Conservation (phyloP, 768 basidiomycete species). For the Xerocomellus chrysenteron region DNA sequence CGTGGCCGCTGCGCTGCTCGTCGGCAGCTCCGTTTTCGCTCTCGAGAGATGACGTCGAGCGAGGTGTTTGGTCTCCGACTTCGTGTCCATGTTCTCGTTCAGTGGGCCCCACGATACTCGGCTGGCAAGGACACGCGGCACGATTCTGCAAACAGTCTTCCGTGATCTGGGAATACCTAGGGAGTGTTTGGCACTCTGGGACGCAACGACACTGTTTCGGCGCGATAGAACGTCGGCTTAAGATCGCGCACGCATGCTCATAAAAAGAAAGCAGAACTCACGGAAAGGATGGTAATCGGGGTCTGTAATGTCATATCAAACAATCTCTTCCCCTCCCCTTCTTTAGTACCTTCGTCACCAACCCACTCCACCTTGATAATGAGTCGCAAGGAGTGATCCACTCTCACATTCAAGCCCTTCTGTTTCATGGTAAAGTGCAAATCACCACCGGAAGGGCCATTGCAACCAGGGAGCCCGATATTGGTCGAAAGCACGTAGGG, state of each 20-base stretch:
- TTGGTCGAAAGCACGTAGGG: constrained; percentile 20
- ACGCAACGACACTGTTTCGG: constrained; percentile 72
- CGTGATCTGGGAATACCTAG: constrained; percentile 58
- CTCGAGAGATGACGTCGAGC: constrained; percentile 34
- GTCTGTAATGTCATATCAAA: constrained; percentile 89
- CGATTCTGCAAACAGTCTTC: constrained; percentile 7
- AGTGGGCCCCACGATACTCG: neutral
- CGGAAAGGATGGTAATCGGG: constrained; percentile 85
- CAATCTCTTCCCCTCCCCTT: constrained; percentile 70
- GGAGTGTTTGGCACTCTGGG: constrained; percentile 75
- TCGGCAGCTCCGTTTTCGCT: neutral
- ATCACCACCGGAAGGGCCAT: neutral
- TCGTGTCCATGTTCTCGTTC: neutral
- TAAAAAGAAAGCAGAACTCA: constrained; percentile 39
- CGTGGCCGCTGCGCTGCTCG: neutral
- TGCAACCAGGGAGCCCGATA: constrained; percentile 21
- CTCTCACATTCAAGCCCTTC: constrained; percentile 63
- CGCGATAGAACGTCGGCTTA: neutral
- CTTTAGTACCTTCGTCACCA: constrained; percentile 69
- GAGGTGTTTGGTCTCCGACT: constrained; percentile 25
- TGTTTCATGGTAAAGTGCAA: constrained; percentile 74
- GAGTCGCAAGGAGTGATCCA: constrained; percentile 79
- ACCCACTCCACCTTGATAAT: constrained; percentile 72
- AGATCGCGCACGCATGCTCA: neutral
- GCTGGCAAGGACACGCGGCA: constrained; percentile 46